Evolutionary conservation across 2,329 filamentous ascomycete genomes (phyloP), one percentile per base, ranked within the genome.

Genomic region (Escovopsis sp.): DNA sequence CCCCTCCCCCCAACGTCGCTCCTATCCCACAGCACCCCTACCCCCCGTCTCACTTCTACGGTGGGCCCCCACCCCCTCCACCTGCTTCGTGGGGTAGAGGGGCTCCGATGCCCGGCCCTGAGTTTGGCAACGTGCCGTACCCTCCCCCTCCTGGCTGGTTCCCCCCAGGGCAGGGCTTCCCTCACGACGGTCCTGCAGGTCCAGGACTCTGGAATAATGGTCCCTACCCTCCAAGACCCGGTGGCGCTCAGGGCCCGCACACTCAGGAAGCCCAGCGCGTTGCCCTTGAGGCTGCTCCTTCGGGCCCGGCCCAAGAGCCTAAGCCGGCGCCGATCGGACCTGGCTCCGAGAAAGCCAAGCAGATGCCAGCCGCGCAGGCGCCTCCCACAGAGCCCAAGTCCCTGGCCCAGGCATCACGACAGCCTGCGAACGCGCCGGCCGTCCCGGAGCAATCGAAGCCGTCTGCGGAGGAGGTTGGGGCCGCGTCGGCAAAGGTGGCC

Each of bases 141-240:
- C 83, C 82, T 48, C 80, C 78, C 12, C 83, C 78, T 38, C 76
- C 77, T 23, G 82, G 81, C 43, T 93, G 85, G 83, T 89, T 80
- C 57, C 82, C 82, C 49, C 77, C 78, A 8, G 81, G 80, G 6
- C 83, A 85, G 61, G 80, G 79, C 26, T 91, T 86, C 51, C 81
- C 79, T 32, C 78, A 74, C 48, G 68, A 53, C 15, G 54, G 51
- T 35, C 54, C 73, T 35, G 73, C 72, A 26, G 81, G 76, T 12
- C 76, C 75, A 26, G 80, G 73, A 39, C 71, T 69, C 15, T 76
- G 70, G 72, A 66, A 62, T 55, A 69, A 64, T 55, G 72, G 65
- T 51, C 74, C 70, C 18, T 84, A 81, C 55, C 80, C 78, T 46
- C 76, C 74, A 37, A 74, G 72, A 6, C 52, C 55, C 52, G 66